Conservation (phyloP, 345 rosid genomes). For the Conringia planisiliqua region DNA sequence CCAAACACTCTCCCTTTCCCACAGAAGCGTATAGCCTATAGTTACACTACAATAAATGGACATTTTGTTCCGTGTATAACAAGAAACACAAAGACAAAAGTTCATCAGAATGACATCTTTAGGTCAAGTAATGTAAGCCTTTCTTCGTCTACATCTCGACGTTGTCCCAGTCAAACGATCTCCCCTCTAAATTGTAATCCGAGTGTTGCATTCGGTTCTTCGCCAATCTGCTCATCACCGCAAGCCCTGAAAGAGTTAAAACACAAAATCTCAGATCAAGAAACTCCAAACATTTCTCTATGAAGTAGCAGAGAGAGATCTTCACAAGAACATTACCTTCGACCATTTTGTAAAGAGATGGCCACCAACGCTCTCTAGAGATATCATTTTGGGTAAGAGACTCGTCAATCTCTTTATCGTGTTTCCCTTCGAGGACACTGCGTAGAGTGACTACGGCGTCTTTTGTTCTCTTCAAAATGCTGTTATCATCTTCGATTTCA, state of each 20-base stretch:
- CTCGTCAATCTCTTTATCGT: conserved; percentile 54
- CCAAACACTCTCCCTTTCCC: not conserved
- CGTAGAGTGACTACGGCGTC: conserved; percentile 72
- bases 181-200: conserved; percentile 40
- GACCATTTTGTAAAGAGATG: conserved; percentile 74
- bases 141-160: conserved; percentile 36
- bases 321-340: conserved; percentile 53
- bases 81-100: not conserved
- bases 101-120: not conserved
- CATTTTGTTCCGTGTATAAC: conserved; percentile 13
- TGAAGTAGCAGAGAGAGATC: not conserved
- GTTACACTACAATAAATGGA: not conserved
- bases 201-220: conserved; percentile 44
- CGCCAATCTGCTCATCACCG: conserved; percentile 67
- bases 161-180: conserved; percentile 56
- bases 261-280: not conserved
- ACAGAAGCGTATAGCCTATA: not conserved
- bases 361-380: conserved; percentile 83
- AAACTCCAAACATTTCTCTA: not conserved
- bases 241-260: conserved; percentile 51
- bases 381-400: conserved; percentile 47
- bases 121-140: not conserved
- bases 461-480: conserved; percentile 65
- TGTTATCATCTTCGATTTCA: conserved; percentile 47
- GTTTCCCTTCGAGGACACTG: conserved; percentile 80